Conservation (phyloP, 1,284 basidiomycete species). For the Trametes hirsuta region DNA sequence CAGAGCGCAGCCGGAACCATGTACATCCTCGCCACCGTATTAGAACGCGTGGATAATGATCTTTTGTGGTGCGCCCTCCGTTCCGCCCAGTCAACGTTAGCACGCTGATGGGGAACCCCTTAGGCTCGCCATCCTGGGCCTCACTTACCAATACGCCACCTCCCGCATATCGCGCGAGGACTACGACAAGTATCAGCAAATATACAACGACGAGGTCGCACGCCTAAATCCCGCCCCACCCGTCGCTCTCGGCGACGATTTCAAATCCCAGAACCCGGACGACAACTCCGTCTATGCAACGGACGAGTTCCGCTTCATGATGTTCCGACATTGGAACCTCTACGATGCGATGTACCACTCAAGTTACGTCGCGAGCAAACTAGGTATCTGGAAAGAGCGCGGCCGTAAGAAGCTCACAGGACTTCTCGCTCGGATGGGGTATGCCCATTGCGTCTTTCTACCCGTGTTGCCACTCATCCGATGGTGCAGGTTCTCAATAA, state of each 20-base stretch:
- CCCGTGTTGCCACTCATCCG: background rate
- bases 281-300: slow-evolving; percentile 80
- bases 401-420: slow-evolving; percentile 90
- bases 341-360: slow-evolving; percentile 99
- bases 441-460: slow-evolving; percentile 31
- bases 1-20: slow-evolving; percentile 90
- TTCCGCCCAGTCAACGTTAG: background rate
- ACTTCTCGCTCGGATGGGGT: slow-evolving; percentile 99
- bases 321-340: slow-evolving; percentile 97
- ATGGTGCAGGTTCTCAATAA: slow-evolving; percentile 78
- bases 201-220: slow-evolving; percentile 89
- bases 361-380: slow-evolving; percentile 91
- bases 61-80: slow-evolving; percentile 72
- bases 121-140: slow-evolving; percentile 93
- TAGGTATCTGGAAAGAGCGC: slow-evolving; percentile 96
- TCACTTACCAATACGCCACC: slow-evolving; percentile 92
- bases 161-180: slow-evolving; percentile 85
- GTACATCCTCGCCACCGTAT: slow-evolving; percentile 86
- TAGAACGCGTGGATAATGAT: slow-evolving; percentile 93
- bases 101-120: background rate
- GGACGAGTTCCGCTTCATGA: slow-evolving; percentile 91
- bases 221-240: slow-evolving; percentile 76
- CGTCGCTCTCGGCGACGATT: slow-evolving; percentile 40
- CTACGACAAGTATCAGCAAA: slow-evolving; percentile 81
- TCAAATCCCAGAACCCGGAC: slow-evolving; percentile 68